These are phyloP conservation scores for Vaccinium darrowii DNA, from an alignment of 148 eudicot species.

Conservation along the genomic window DNA sequence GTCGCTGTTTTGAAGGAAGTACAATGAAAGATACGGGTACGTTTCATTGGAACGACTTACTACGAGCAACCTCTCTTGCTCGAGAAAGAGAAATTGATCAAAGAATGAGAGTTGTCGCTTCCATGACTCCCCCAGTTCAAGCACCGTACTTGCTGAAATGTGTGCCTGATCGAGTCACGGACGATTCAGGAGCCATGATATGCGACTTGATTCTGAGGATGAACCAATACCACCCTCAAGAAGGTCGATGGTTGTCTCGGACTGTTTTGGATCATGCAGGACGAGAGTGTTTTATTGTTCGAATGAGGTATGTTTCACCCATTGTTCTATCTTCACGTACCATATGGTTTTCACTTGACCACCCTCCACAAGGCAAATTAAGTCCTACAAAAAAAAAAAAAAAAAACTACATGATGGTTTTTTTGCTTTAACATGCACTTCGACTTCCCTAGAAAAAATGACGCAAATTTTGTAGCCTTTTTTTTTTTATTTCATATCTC, in stretches of 20 bases:
- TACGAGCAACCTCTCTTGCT: conserved; percentile 76
- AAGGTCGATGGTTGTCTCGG: conserved; percentile 91
- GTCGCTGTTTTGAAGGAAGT: conserved; percentile 60
- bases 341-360: neutral
- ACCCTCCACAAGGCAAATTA: neutral
- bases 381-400: neutral
- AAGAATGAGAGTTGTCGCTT: conserved; percentile 50
- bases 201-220: conserved; percentile 78
- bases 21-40: conserved; percentile 42
- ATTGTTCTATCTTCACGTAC: neutral
- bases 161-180: conserved; percentile 86
- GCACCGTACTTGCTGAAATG: conserved; percentile 83
- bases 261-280: conserved; percentile 90
- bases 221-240: conserved; percentile 88
- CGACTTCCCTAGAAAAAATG: neutral
- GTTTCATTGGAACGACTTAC: conserved; percentile 71
- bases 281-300: conserved; percentile 82
- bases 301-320: conserved; percentile 53
- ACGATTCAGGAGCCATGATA: conserved; percentile 94
- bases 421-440: neutral
- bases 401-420: neutral
- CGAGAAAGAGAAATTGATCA: conserved; percentile 50
- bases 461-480: neutral
- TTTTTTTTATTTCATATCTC: neutral
- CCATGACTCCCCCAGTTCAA: conserved; percentile 92